Conservation (phyloP, 2,329 filamentous ascomycete genomes). For the Aspergillus cejpii region DNA sequence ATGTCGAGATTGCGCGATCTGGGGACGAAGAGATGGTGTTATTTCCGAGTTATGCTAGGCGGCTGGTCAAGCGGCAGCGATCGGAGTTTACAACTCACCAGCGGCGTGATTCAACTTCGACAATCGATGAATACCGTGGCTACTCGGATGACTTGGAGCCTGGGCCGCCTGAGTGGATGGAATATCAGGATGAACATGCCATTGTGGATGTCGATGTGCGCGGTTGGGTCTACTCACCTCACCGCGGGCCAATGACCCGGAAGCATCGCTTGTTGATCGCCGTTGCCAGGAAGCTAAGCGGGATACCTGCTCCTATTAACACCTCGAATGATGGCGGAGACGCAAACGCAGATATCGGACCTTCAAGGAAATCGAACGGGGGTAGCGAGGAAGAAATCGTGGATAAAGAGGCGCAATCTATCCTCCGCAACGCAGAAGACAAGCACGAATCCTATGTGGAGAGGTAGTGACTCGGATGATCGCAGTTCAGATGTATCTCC, state of each 20-base stretch:
- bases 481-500: constrained; percentile 19
- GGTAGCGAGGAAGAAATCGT: constrained; percentile 60
- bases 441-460: constrained; percentile 63
- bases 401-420: constrained; percentile 66
- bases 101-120: constrained; percentile 27
- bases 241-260: constrained; percentile 73
- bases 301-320: constrained; percentile 62
- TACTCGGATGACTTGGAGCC: constrained; percentile 49
- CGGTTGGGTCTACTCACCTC: constrained; percentile 89
- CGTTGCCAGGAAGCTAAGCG: constrained; percentile 78
- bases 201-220: constrained; percentile 90
- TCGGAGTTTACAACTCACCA: constrained; percentile 20
- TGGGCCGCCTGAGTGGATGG: constrained; percentile 72
- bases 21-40: constrained; percentile 89
- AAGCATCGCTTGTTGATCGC: constrained; percentile 83
- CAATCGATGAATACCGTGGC: constrained; percentile 38
- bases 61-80: constrained; percentile 53
- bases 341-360: constrained; percentile 2
- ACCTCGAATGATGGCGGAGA: constrained; percentile 25
- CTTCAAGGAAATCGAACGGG: constrained; percentile 31
- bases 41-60: constrained; percentile 87
- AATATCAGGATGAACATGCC: constrained; percentile 71
- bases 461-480: constrained; percentile 54
- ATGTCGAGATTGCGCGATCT: constrained; percentile 70
- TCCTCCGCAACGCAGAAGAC: constrained; percentile 63